Base-by-base conservation (phyloP, 768 basidiomycete species). In the Leccinum subgranulosum region DNA sequence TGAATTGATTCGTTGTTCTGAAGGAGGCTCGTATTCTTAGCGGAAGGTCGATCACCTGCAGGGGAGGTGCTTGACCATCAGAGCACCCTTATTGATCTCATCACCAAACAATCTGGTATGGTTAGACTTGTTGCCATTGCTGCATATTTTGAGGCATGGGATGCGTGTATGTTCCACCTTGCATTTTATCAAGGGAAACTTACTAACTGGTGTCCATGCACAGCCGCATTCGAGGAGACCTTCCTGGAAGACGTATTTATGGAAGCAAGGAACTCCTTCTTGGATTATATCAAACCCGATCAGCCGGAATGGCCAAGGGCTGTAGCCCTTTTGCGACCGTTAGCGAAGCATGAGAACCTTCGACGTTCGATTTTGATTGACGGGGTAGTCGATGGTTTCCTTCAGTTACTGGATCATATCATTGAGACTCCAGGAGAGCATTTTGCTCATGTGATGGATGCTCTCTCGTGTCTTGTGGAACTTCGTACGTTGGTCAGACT, bases 391-490 rank as follows among this genome's bases (percentile, higher is more conserved):
- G 34, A 62, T 14, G 19, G 51, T 45, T 64, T 64, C 51, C 33
- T 62, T 9, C 23, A 51, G n/a, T 23, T 62, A 21, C 33, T 62
- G 6, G 63, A 61, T 29, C 34, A 53, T 21, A 48, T 43, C 23
- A 49, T 58, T 10, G 12, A 27, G 10, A 17, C 17, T 29, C 60
- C 57, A 1, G 58, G 49, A 7, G 52, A 48, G 9, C 55, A 62
- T 46, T 64, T 62, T 43, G 50, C 49, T 17, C 60, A 62, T 21
- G 54, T 54, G 46, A 64, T 64, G 63, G 60, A 62, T 39, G 63
- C 51, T 39, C 63, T 64, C 45, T 56, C 45, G 17, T 59, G 52
- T 21, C 60, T 64, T 14, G 39, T 59, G 25, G 51, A 59, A 50
- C 31, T 53, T 51, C 49, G 63, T 64, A 50, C 19, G 57, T 21